Conservation (phyloP, 1,284 basidiomycete species). For the Ustilago shanxiensis region DNA sequence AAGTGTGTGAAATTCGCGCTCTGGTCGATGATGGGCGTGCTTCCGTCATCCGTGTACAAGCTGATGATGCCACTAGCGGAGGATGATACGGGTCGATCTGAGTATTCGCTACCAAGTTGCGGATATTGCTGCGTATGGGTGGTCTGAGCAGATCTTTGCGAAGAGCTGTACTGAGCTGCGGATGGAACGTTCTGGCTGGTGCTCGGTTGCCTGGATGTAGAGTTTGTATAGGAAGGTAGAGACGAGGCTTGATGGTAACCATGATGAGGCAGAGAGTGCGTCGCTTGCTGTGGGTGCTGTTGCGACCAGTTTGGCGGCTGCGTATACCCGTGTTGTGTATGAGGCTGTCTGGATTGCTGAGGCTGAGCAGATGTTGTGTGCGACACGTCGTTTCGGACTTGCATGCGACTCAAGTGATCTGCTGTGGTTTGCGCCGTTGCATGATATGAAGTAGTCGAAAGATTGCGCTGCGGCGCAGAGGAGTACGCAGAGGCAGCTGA, state of each 20-base stretch:
- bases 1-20: slow-evolving; percentile 11
- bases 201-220: slow-evolving; percentile 3
- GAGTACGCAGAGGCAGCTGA: background rate
- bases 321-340: background rate
- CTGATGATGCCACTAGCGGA: slow-evolving; percentile 58
- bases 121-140: slow-evolving; percentile 1
- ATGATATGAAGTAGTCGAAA: slow-evolving; percentile 17
- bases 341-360: slow-evolving; percentile 3
- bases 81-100: slow-evolving; percentile 38
- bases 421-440: slow-evolving; percentile 6
- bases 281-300: slow-evolving; percentile 13
- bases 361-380: background rate
- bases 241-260: background rate
- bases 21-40: slow-evolving; percentile 22
- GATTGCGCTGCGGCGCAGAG: slow-evolving; percentile 15
- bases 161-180: background rate
- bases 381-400: slow-evolving; percentile 10
- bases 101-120: background rate
- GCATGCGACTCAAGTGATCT: slow-evolving; percentile 29
- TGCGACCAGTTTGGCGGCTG: slow-evolving; percentile 1
- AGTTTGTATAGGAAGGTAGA: background rate
- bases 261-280: slow-evolving; percentile 3
- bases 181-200: background rate
- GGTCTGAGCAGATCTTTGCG: background rate
- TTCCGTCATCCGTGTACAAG: slow-evolving; percentile 44